Percentiles rank a stretch among this genome's conserved stretches.
These are phyloP conservation scores for Guadua angustifolia DNA, from an alignment of 176 grass and related monocot species.

Conservation along the genomic window DNA sequence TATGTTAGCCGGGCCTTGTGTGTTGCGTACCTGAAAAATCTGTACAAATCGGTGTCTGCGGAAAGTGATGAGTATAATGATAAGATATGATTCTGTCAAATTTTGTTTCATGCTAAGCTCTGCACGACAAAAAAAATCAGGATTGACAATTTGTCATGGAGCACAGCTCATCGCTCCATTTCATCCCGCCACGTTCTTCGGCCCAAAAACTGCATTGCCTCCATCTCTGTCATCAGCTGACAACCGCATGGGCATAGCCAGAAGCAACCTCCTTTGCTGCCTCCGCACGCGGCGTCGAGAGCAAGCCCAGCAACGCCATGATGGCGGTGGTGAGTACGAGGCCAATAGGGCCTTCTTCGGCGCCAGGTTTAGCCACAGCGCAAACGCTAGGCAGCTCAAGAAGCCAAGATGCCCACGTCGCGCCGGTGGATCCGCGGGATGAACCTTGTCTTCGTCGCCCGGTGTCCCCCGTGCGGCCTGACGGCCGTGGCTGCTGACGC, in stretches of 20 bases:
- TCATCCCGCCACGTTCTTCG: constrained; percentile 36
- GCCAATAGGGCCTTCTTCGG: background rate
- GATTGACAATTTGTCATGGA: too few relatives aligned
- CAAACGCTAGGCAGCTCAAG: background rate
- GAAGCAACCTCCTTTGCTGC: background rate
- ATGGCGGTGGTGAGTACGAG: background rate
- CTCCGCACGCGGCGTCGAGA: background rate
- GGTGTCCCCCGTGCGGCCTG: background rate
- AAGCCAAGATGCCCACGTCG: background rate
- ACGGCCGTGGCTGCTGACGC: background rate
- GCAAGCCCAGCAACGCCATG: background rate
- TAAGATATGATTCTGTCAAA: background rate
- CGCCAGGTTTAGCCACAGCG: background rate
- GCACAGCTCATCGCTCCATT: background rate
- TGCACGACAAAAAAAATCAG: background rate
- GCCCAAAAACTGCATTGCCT: background rate
- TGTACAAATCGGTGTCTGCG: background rate
- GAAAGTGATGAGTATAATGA: background rate
- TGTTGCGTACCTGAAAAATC: background rate
- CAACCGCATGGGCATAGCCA: constrained; percentile 5
- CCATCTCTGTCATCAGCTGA: background rate
- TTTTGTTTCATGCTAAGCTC: background rate
- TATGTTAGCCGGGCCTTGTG: background rate
- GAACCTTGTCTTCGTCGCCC: constrained; percentile 20
- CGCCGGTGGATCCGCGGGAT: constrained; percentile 14